These are phyloP conservation scores for Schizosaccharomyces cryophilus DNA, from an alignment of 805 yeast species.

Conservation along the genomic window DNA sequence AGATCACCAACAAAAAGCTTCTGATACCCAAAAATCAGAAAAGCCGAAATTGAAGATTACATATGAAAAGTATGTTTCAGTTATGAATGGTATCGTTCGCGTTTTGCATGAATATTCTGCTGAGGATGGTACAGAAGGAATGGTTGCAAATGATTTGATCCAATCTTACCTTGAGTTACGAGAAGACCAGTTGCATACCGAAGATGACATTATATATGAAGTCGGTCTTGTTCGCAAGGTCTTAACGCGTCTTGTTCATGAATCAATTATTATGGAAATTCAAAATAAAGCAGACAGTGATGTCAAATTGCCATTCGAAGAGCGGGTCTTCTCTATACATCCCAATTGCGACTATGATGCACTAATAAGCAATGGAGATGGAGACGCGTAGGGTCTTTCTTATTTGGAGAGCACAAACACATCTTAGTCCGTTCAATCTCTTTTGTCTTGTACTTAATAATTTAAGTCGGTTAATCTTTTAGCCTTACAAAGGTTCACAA, in stretches of 20 bases:
- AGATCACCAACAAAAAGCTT: conserved; percentile 6
- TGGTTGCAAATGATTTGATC: conserved; percentile 43
- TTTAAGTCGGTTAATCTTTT: no score
- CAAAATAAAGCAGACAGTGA: conserved; percentile 19
- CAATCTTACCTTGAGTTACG: conserved; percentile 58
- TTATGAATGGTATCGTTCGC: conserved; percentile 56
- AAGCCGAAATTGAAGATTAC: conserved; percentile 32
- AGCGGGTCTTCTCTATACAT: conserved; percentile 29
- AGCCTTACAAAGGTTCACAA: no score
- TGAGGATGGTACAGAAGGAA: conserved; percentile 27
- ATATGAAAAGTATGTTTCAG: conserved; percentile 64
- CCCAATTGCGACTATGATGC: conserved; percentile 61
- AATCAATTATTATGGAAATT: conserved; percentile 53
- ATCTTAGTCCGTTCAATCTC: no score
- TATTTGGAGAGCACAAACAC: no score
- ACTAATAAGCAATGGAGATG: conserved; percentile 1
- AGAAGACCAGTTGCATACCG: conserved; percentile 46
- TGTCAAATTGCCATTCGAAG: conserved; percentile 6
- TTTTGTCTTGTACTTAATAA: no score
- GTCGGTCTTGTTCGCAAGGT: conserved; percentile 54
- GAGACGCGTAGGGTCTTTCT: not conserved
- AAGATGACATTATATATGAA: conserved; percentile 46
- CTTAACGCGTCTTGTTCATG: conserved; percentile 57
- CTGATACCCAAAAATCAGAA: conserved; percentile 1
- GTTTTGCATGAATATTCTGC: conserved; percentile 35